Base-by-base conservation (phyloP, 2,329 filamentous ascomycete genomes). In the Epichloe gansuensis region DNA sequence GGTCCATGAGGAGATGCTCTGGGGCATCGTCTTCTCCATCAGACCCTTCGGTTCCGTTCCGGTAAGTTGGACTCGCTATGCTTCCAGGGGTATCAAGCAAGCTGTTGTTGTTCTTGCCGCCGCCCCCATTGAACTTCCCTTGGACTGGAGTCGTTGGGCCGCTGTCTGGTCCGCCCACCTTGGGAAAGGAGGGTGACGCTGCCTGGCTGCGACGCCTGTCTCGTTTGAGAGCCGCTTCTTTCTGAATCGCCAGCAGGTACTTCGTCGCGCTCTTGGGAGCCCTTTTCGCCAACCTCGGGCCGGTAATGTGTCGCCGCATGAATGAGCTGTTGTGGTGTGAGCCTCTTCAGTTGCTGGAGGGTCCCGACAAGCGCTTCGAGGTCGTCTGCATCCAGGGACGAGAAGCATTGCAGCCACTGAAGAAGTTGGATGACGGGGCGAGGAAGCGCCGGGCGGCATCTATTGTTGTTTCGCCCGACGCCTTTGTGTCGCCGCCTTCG, bases 391-490 rank as follows among this genome's bases (percentile, higher is more conserved):
- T 83, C 89, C 4, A 97, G 77, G 0, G 90, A 95, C 1, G 93
- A 97, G 69, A 97, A 97, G 67, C 91, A 96, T 66, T 98, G 93
- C 38, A 98, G 75, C 93, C 93, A 98, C 68, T 98, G 93, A 5
- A 98, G 75, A 3, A 98, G 76, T 67, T 98, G 93, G 52, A 97
- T 91, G 21, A 95, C 80, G 4, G 93, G 7, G 88, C 86, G 21
- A 98, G 76, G 66, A 98, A 91, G 56, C 85, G 80, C 58, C 90
- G 80, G 23, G 90, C 83, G 4, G 90, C 81, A 43, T 97, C 91
- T 21, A 93, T 77, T 0, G 88, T 96, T 50, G 82, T 87, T 65
- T 97, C 93, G 3, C 91, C 91, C 1, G 84, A 88, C 6, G 87
- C 83, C 17, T 79, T 86, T 68, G 88, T 91, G 51, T 91, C 91